A percentile compares a stretch with the other conserved stretches of the same genome.
phyloP scores from a whole-genome alignment of 805 yeast genomes.

The Blastobotrys muscicola region DNA sequence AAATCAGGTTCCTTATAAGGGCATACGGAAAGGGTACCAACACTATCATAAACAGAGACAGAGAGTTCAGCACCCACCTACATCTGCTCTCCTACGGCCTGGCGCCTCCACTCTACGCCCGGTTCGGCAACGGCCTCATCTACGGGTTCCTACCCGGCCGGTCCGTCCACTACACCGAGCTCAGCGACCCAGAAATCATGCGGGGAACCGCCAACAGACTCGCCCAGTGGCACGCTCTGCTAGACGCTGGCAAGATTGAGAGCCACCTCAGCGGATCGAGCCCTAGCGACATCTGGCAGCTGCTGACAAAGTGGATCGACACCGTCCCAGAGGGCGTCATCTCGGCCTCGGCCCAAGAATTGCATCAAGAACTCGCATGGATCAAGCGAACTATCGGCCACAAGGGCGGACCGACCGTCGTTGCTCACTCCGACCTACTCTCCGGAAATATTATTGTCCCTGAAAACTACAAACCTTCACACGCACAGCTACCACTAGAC shows the following conservation, averaged over 20 bases:
- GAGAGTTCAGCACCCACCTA: constrained; percentile 64
- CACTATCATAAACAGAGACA: constrained; percentile 59
- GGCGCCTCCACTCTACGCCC: constrained; percentile 61
- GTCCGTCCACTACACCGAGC: constrained; percentile 46
- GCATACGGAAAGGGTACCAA: constrained; percentile 70
- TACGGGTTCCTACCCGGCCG: constrained; percentile 63
- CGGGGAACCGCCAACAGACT: constrained; percentile 54
- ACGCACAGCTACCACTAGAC: constrained; percentile 9
- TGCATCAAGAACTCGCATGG: constrained; percentile 49
- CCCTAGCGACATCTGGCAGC: constrained; percentile 44
- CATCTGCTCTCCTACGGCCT: constrained; percentile 48
- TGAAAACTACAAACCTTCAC: constrained; percentile 22
- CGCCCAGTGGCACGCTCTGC: constrained; percentile 59
- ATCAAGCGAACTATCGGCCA: constrained; percentile 32
- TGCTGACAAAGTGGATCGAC: constrained; percentile 52
- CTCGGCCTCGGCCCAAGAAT: constrained; percentile 31
- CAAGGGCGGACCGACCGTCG: constrained; percentile 43
- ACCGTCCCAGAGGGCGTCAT: constrained; percentile 43
- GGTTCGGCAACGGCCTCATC: constrained; percentile 63
- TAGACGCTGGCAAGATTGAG: constrained; percentile 39
- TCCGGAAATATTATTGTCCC: constrained; percentile 68
- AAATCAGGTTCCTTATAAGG: constrained; percentile 39
- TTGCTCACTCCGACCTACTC: constrained; percentile 62
- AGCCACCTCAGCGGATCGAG: constrained; percentile 25
- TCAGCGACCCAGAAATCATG: constrained; percentile 38